Evolutionary conservation across 306 rosid genomes (phyloP), one percentile per base, ranked within the genome.

Genomic region (Cucurbita maxima): DNA sequence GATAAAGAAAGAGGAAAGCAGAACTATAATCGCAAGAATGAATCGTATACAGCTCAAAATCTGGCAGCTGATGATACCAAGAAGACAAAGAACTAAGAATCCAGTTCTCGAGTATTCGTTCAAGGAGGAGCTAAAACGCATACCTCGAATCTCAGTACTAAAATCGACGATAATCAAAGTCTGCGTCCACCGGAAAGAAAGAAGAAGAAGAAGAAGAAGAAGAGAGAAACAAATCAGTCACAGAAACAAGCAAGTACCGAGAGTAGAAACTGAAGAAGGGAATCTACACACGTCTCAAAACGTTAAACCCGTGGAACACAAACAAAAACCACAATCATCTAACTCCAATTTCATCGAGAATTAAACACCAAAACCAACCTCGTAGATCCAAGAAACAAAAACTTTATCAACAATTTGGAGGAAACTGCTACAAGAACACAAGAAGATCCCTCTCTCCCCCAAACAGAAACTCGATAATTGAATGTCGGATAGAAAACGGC

Each of bases 381-480:
- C 80, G 52, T 56, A 79, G 83, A 89, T 89, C 71, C 88, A 80
- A 77, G 50, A 75, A 80, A 82, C 51, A 68, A 72, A 58, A 56
- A 58, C 43, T 75, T 80, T 73, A 38, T 75, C 48, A 58, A 71
- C 60, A 78, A 74, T 14, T 56, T 25, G 16, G 12, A 3, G 15
- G 53, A 48, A 10, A 79, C 15, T 77, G 72, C 16, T 50, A 47
- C 58, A 50, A 45, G 62, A 44, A 22, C 48, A 73, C 60, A 87
- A 87, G 87, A 60, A 60, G 67, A 60, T 88, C 84, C 81, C 75
- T 72, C 75, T 72, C 9, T 36, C 47, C 50, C 1, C 30, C 67
- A 8, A 76, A 85, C 30, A 82, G 60, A 72, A 16, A 78, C 72
- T 75, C 41, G 64, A 66, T 62, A 84, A 78, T 77, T 67, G 4